Evolutionary conservation across 495 filamentous ascomycete genomes (phyloP).

Genomic region (Aspergillus panamensis): DNA sequence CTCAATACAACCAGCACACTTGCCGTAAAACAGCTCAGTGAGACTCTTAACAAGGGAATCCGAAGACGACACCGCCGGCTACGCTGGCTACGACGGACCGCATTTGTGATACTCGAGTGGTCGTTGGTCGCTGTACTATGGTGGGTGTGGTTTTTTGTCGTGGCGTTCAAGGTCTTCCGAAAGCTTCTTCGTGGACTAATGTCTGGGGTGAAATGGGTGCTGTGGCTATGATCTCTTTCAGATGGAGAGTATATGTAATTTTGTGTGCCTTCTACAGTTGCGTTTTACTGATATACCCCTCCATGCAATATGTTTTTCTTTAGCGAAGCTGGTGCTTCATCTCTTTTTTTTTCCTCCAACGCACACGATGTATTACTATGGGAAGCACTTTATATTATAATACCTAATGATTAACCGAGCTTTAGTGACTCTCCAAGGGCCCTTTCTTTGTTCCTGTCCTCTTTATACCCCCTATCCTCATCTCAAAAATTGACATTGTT

Average conservation of each 20-base stretch:
- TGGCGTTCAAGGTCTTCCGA: slow-evolving; percentile 59
- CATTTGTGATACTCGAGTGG: slow-evolving; percentile 76
- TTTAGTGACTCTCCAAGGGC: background rate
- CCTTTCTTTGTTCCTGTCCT: too few relatives aligned
- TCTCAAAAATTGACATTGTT: too few relatives aligned
- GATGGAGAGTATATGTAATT: background rate
- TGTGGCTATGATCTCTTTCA: slow-evolving; percentile 56
- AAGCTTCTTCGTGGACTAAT: slow-evolving; percentile 57
- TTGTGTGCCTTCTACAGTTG: background rate
- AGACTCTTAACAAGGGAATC: slow-evolving; percentile 69
- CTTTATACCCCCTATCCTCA: too few relatives aligned
- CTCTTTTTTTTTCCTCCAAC: background rate
- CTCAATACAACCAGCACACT: slow-evolving; percentile 71
- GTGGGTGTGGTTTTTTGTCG: slow-evolving; percentile 79
- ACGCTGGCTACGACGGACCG: slow-evolving; percentile 64
- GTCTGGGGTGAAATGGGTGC: slow-evolving; percentile 64
- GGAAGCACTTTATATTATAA: background rate
- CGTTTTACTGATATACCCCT: background rate
- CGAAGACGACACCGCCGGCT: slow-evolving; percentile 66
- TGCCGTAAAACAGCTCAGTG: slow-evolving; percentile 70
- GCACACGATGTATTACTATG: background rate
- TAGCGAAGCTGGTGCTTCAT: background rate
- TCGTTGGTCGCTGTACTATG: slow-evolving; percentile 74
- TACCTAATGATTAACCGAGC: too few relatives aligned
- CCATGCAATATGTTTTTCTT: background rate